phyloP scores from a whole-genome alignment of 2,329 filamentous ascomycete genomes.

The Aspergillus unguis region DNA sequence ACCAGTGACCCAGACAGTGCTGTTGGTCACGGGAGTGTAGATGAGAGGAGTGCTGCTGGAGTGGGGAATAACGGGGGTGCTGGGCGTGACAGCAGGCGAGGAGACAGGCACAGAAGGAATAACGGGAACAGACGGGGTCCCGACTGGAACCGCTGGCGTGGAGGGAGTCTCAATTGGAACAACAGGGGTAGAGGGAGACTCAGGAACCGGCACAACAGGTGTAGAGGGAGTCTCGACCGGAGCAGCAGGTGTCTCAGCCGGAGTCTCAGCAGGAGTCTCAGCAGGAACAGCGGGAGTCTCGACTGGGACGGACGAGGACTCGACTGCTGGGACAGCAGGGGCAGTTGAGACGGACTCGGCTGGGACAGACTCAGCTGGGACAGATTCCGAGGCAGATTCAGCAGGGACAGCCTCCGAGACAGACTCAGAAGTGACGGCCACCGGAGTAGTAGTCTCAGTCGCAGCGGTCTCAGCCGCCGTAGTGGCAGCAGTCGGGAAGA shows the following conservation, averaged over 20 bases:
- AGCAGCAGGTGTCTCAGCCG: neutral
- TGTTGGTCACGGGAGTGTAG: slow-evolving; percentile 12
- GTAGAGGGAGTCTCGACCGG: neutral
- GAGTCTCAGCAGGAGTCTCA: neutral
- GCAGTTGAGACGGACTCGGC: too few species aligned
- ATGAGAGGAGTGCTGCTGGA: slow-evolving; percentile 14
- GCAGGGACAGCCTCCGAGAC: neutral
- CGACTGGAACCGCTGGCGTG: slow-evolving; percentile 1
- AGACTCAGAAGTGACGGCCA: neutral
- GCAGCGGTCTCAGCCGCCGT: neutral
- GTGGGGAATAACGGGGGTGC: slow-evolving; percentile 5
- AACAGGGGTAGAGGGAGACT: slow-evolving; percentile 9
- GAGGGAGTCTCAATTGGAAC: slow-evolving; percentile 8
- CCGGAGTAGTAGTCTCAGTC: neutral
- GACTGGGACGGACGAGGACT: neutral
- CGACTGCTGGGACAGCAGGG: too few species aligned
- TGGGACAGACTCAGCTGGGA: too few species aligned
- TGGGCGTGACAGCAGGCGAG: slow-evolving; percentile 2
- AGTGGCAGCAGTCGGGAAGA: slow-evolving; percentile 17
- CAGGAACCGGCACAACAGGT: neutral
- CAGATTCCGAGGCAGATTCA: neutral
- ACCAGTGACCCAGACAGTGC: neutral
- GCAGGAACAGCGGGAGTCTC: slow-evolving; percentile 7
- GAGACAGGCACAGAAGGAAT: slow-evolving; percentile 5
- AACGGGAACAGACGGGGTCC: slow-evolving; percentile 9